Conservation (phyloP, 345 rosid species). For the Euphorbia peplus region DNA sequence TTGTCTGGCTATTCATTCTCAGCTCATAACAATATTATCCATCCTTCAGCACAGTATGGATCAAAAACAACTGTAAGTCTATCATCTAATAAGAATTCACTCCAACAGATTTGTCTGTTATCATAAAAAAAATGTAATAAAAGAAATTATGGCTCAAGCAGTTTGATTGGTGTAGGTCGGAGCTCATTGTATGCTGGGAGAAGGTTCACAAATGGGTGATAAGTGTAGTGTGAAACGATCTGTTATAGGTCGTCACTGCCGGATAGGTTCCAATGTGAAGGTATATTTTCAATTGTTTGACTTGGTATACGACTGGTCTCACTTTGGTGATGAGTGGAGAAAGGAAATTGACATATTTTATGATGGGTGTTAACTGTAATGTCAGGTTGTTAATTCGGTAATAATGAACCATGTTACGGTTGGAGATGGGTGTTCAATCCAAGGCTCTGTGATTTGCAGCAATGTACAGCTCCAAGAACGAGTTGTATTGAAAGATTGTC, state of each 20-base stretch:
- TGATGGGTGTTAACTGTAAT: conserved; percentile 2
- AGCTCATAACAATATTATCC: conserved; percentile 68
- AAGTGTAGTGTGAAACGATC: conserved; percentile 96
- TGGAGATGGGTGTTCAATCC: conserved; percentile 91
- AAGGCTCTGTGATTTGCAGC: conserved; percentile 89
- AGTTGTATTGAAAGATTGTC: conserved; percentile 75
- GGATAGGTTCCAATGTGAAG: conserved; percentile 97
- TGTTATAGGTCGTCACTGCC: conserved; percentile 91
- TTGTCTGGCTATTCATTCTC: conserved; percentile 82
- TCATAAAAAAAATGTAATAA: too few species aligned
- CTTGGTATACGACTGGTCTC: not conserved
- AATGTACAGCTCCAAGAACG: conserved; percentile 93
- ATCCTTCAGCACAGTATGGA: conserved; percentile 80
- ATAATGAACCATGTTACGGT: conserved; percentile 85
- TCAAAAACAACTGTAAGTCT: conserved; percentile 78
- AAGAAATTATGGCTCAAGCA: not conserved
- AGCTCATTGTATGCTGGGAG: conserved; percentile 86
- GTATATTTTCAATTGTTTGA: conserved; percentile 28
- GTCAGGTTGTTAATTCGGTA: conserved; percentile 85
- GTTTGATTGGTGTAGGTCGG: conserved; percentile 61
- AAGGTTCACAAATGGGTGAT: conserved; percentile 95
- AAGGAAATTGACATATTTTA: not conserved
- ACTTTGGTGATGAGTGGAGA: not conserved
- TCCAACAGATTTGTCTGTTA: too few species aligned
- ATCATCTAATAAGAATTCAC: too few species aligned